Base-by-base conservation (phyloP, 106 monocot species). In the Acanthochlamys bracteata region DNA sequence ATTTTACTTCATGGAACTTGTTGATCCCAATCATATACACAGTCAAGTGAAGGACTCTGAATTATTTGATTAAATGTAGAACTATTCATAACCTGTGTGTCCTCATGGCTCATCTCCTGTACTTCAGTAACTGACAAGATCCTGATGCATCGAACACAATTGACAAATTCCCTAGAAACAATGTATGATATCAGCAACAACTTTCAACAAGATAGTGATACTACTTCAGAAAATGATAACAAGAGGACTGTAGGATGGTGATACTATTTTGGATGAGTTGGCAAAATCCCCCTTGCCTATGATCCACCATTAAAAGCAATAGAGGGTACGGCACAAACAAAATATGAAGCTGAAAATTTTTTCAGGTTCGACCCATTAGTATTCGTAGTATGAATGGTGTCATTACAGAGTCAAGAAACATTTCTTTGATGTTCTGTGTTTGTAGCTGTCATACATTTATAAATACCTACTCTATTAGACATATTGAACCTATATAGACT, bases 41-140 rank as follows among this genome's bases (percentile, higher is more conserved):
- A 12, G 17, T 49, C 9, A 12, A 17, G 17, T 2, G 17, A 17
- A 1, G 49, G 49, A 17, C 17, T 20, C 21, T 21, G 4, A 22
- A 2, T 57, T 16, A 11, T 22, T 20, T 41, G 12, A n/a, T 67
- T 66, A 57, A 19, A 65, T 46, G 42, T 63, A 1, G 61, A 63
- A 39, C 25, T 51, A 53, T 81, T 75, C 66, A 71, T 67, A 41
- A 84, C 57, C 20, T 78, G 81, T 62, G 78, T 22, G 9, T 83
- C 86, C 55, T 84, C 79, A 20, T 80, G 68, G 52, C 86, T 86
- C 94, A 94, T 90, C 65, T 88, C 90, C 41, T 96, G 84, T 20
- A 96, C 84, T 71, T 96, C 95, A 41, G 84, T 68, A 24, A 80
- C 84, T 4, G 95, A 96, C 52, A 96, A 60, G 20, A 90, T 90